phyloP scores from a whole-genome alignment of 306 rosid genomes.

The Gynostemma pentaphyllum region DNA sequence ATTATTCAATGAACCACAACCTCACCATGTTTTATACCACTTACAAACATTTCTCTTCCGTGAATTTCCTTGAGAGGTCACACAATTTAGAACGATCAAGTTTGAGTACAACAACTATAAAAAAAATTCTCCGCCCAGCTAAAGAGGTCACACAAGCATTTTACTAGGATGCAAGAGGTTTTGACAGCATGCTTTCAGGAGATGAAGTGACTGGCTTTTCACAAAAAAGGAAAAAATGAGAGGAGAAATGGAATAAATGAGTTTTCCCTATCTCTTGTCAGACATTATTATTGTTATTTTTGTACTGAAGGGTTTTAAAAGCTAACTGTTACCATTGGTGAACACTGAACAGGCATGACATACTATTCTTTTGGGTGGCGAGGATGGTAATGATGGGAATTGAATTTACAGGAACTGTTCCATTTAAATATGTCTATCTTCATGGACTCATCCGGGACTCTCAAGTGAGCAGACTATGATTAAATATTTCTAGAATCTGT shows the following conservation, averaged over 20 bases:
- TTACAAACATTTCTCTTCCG: too few relatives aligned
- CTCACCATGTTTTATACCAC: too few relatives aligned
- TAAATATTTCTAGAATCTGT: neutral
- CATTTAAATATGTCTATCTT: slow-evolving; percentile 81
- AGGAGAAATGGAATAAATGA: neutral
- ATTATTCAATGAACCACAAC: too few relatives aligned
- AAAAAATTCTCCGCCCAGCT: too few relatives aligned
- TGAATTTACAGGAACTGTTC: slow-evolving; percentile 77
- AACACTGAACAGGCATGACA: slow-evolving; percentile 83
- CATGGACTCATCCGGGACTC: slow-evolving; percentile 96
- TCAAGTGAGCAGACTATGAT: slow-evolving; percentile 43
- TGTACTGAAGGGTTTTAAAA: neutral
- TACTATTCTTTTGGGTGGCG: slow-evolving; percentile 97
- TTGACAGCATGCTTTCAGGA: neutral
- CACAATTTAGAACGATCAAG: too few relatives aligned
- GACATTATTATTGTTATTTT: too few relatives aligned
- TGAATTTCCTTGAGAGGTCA: too few relatives aligned
- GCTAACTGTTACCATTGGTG: slow-evolving; percentile 6
- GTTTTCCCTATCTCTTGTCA: too few relatives aligned
- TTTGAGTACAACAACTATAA: too few relatives aligned
- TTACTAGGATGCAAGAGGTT: neutral
- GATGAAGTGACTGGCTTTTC: neutral
- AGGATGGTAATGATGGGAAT: slow-evolving; percentile 99
- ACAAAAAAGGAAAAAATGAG: neutral
- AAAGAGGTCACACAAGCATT: neutral